Conservation (phyloP, 441 rosid genomes). For the Geranium incanum region DNA sequence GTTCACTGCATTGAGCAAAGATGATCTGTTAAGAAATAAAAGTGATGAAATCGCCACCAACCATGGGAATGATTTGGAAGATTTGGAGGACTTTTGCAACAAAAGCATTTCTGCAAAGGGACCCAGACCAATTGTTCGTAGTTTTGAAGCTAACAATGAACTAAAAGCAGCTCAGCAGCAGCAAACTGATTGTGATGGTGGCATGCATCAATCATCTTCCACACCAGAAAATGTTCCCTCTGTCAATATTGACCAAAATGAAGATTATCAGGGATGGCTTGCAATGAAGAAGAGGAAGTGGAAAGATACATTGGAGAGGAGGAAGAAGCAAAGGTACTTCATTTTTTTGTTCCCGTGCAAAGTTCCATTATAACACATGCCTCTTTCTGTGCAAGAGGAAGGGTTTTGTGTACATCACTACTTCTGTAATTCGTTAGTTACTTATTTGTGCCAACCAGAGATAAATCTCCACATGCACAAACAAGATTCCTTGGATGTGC, state of each 20-base stretch:
- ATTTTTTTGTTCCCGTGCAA: conserved; percentile 8
- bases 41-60: conserved; percentile 22
- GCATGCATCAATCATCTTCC: conserved; percentile 28
- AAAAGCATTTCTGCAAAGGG: conserved; percentile 39
- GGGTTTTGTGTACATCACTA: background rate
- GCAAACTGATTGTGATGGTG: conserved; percentile 23
- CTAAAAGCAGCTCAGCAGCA: conserved; percentile 26
- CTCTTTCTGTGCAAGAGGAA: background rate
- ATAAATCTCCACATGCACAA: background rate
- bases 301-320: conserved; percentile 54
- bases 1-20: conserved; percentile 39
- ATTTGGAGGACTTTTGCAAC: conserved; percentile 73
- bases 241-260: conserved; percentile 59
- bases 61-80: conserved; percentile 36
- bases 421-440: background rate
- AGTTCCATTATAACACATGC: background rate
- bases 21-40: conserved; percentile 27
- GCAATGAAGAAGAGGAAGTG: conserved; percentile 86
- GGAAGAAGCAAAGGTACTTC: conserved; percentile 71
- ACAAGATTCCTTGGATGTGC: background rate
- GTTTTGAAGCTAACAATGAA: conserved; percentile 41
- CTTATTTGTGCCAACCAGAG: background rate
- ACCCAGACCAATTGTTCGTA: conserved; percentile 67
- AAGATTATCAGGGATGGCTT: conserved; percentile 96
- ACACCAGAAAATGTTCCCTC: conserved; percentile 27